Evolutionary conservation across 2,329 filamentous ascomycete genomes (phyloP).

Genomic region (Macrophomina phaseolina): DNA sequence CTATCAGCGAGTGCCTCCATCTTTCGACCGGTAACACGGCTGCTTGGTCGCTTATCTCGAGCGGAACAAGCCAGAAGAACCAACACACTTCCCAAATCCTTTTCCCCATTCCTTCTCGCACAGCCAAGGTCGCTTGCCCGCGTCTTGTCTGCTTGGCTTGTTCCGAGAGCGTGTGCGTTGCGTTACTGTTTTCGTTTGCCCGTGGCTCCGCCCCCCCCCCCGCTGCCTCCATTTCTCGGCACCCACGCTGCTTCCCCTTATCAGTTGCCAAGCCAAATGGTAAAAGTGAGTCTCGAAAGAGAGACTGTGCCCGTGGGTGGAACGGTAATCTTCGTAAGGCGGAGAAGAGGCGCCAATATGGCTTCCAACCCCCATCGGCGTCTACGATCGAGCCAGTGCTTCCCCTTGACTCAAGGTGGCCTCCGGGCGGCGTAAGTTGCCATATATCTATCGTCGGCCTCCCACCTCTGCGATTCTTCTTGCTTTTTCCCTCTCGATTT

Average conservation of each 20-base stretch:
- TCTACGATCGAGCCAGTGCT: background rate
- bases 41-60: background rate
- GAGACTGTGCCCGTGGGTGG: background rate
- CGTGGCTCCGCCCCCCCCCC: background rate
- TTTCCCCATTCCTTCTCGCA: background rate
- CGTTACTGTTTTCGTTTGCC: background rate
- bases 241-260: background rate
- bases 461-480: background rate
- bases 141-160: conserved; percentile 19
- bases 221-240: conserved; percentile 9
- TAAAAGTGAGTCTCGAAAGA: background rate
- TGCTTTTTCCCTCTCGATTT: background rate
- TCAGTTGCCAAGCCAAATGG: conserved; percentile 14
- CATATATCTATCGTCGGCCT: conserved; percentile 3
- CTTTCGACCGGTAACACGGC: background rate
- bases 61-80: conserved; percentile 6
- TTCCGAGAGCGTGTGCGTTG: background rate
- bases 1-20: background rate
- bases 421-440: background rate
- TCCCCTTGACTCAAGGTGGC: background rate
- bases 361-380: background rate
- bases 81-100: conserved; percentile 4
- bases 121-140: conserved; percentile 18
- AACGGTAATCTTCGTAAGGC: background rate
- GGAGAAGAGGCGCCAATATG: conserved; percentile 4